Base-by-base conservation (phyloP, 768 basidiomycete species). In the Termitomyces sp. region DNA sequence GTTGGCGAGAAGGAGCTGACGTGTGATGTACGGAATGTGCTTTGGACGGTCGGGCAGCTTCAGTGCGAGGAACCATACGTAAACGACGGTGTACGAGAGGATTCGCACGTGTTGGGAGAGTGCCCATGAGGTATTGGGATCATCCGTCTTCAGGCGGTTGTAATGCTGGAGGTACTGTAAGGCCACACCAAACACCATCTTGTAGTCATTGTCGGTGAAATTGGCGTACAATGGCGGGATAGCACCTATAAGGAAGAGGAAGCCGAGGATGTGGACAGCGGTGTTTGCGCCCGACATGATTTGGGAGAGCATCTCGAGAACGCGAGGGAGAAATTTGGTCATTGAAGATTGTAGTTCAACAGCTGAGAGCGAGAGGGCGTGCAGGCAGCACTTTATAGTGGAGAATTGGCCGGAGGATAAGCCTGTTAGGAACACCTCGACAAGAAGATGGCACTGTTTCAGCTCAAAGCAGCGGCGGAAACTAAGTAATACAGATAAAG, bases 181-280 rank as follows among this genome's bases (percentile, higher is more conserved):
- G 12, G 95, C 95, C 39, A 98, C 91, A 8, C 90, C 93, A 65
- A 99, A 98, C 0, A 98, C 91, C 79, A 90, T 89, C 69, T 91
- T 92, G 74, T 87, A 98, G 65, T 98, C 91, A 47, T 76, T 82
- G 62, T 95, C 92, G 3, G 91, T 94, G 65, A 99, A 91, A 71
- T 97, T 98, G 56, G 86, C 86, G 70, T 94, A 91, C 6, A 98
- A 76, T 6, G 81, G 73, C 1, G 84, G 87, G 14, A 89, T 81
- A 1, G 93, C 91, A 3, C 92, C 94, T 45, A 97, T 81, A 60
- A 97, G 88, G 43, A 85, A 82, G 24, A 98, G 82, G 70, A 98
- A 91, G 60, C 91, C 91, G 58, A 98, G 85, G 69, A 98, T 95
- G 68, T 98, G 95, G n/a, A 95, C 89, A 6, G 94, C 89, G 82